Evolutionary conservation across 176 grass and related monocot genomes (phyloP).

Genomic region (Musa acuminata): DNA sequence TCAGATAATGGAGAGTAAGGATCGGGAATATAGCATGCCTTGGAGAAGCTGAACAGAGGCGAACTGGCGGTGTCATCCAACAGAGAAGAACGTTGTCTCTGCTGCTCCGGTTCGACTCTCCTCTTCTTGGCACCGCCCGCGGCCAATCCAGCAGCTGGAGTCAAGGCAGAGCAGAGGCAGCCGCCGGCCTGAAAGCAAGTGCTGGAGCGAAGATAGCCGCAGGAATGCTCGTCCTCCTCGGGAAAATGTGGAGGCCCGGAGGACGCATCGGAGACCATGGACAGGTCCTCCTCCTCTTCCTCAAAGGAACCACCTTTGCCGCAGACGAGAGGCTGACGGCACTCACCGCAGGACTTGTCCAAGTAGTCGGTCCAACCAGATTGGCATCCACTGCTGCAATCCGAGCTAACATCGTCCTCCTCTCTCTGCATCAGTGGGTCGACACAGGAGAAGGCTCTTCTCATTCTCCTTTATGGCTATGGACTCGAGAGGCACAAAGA

Average conservation of each 20-base stretch:
- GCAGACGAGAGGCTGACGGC: conserved; percentile 1
- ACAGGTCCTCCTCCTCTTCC: conserved; percentile 58
- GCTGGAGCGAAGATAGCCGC: not conserved
- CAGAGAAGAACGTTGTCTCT: conserved; percentile 35
- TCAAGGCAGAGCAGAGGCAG: not conserved
- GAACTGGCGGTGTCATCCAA: conserved; percentile 97
- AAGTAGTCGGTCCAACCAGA: conserved; percentile 98
- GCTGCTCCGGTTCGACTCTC: conserved; percentile 22
- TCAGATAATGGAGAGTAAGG: not conserved
- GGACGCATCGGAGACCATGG: conserved; percentile 95
- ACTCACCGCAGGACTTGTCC: conserved; percentile 40
- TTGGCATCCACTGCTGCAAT: conserved; percentile 93
- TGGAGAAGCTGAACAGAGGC: conserved; percentile 37
- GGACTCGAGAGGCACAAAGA: not conserved
- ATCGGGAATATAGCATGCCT: not conserved
- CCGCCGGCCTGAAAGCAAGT: not conserved
- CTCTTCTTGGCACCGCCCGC: conserved; percentile 24
- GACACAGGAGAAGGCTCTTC: not conserved
- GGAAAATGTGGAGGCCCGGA: conserved; percentile 61
- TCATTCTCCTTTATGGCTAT: too few species aligned
- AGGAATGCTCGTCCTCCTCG: not conserved
- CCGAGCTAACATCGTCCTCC: conserved; percentile 41
- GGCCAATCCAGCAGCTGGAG: conserved; percentile 3
- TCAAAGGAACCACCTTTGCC: conserved; percentile 1
- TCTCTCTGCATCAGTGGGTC: conserved; percentile 23